Conservation (phyloP, 1,284 basidiomycete species). For the Peniophora sp. region DNA sequence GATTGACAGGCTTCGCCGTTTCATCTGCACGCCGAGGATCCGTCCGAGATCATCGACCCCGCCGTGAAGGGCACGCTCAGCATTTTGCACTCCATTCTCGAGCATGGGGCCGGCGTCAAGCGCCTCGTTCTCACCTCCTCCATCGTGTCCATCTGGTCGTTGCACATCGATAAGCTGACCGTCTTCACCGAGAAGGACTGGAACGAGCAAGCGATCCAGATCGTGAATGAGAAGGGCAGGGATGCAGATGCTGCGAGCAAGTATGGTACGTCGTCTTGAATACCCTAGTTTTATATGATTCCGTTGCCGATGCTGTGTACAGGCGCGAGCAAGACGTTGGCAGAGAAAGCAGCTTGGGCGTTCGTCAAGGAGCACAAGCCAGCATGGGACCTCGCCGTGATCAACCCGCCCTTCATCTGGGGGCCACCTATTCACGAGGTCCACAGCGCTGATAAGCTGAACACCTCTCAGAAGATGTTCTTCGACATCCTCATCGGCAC, state of each 20-base stretch:
- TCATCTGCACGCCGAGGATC: conserved; percentile 8
- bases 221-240: conserved; percentile 43
- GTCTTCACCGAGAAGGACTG: conserved; percentile 45
- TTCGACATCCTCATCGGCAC: conserved; percentile 6
- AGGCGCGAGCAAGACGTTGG: conserved; percentile 13
- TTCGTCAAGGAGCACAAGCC: conserved; percentile 14
- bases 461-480: conserved; percentile 7
- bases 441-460: conserved; percentile 4
- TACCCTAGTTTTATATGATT: conserved; percentile 1
- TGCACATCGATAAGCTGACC: conserved; percentile 27
- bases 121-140: conserved; percentile 64
- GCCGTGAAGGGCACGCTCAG: conserved; percentile 21
- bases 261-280: conserved; percentile 29
- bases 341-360: conserved; percentile 16
- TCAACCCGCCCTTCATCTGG: conserved; percentile 7
- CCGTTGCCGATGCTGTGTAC: background rate
- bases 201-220: conserved; percentile 49
- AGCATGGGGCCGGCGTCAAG: conserved; percentile 31
- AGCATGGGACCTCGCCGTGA: conserved; percentile 6
- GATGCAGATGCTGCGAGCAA: conserved; percentile 33
- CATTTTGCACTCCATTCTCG: conserved; percentile 16
- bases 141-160: conserved; percentile 28
- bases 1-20: conserved; percentile 21
- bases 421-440: conserved; percentile 9
- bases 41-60: conserved; percentile 17